These are phyloP conservation scores for Ambrosia artemisiifolia DNA, from an alignment of 129 eudicot species.

Conservation along the genomic window DNA sequence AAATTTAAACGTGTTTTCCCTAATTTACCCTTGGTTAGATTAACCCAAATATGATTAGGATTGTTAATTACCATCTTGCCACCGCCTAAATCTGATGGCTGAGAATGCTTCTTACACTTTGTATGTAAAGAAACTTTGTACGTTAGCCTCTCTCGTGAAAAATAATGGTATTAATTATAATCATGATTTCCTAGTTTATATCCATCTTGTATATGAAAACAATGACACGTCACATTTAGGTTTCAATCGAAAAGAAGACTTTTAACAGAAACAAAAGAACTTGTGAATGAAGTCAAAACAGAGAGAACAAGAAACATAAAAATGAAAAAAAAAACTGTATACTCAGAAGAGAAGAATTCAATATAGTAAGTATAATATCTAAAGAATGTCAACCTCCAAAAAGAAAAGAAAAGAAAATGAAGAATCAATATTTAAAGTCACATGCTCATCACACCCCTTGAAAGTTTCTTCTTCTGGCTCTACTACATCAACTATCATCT, in stretches of 20 bases:
- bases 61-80: too few relatives aligned
- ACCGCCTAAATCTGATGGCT: too few relatives aligned
- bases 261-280: neutral
- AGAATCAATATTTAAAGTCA: neutral
- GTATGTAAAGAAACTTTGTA: too few relatives aligned
- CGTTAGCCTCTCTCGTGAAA: too few relatives aligned
- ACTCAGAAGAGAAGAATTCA: neutral
- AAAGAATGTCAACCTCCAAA: constrained; percentile 9
- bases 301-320: neutral
- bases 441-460: neutral
- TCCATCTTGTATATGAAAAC: neutral
- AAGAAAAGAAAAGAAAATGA: neutral
- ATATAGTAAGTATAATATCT: neutral
- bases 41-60: too few relatives aligned
- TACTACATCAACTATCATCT: too few relatives aligned
- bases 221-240: neutral
- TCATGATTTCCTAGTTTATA: too few relatives aligned
- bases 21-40: too few relatives aligned
- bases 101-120: too few relatives aligned
- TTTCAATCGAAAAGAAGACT: neutral
- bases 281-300: neutral
- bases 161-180: too few relatives aligned
- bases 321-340: neutral
- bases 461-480: neutral
- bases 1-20: too few relatives aligned